Evolutionary conservation across 2,329 filamentous ascomycete species (phyloP), one percentile per base, ranked within the genome.

Genomic region (Aspergillus caelatus): DNA sequence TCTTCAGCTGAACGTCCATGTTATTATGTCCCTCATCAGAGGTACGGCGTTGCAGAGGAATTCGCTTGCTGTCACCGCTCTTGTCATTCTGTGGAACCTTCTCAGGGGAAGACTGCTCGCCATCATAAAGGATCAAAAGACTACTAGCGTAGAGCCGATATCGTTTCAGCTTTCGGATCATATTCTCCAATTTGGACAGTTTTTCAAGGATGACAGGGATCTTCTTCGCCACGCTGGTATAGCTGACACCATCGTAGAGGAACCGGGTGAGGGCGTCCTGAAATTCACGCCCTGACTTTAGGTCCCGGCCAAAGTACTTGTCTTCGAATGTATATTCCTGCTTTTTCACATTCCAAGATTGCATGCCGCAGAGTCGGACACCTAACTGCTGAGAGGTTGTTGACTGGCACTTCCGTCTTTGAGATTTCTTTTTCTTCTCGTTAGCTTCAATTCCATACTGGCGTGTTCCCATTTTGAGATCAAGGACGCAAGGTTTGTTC

Each of bases 401-500:
- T 67, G 87, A 90, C 67, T 92, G 90, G 77, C 95, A 98, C 78
- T 99, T 99, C 70, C 92, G 89, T 62, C 92, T 88, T 77, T 99
- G 95, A 0, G 95, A 98, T 64, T 90, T 89, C 73, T 94, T 92
- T 78, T 99, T 99, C 82, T 96, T 96, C 50, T 93, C 89, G 59
- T 86, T 89, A 2, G 95, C 95, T 70, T 98, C 94, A 14, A 98
- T 88, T 9, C 95, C 95, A 75, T 97, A 98, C 75, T 99, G 95
- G 2, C 95, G 89, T 9, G 95, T 99, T 23, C 95, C 95, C 95
- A 99, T 99, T 77, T 99, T 99, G 66, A 99, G 83, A 75, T 99
- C 95, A 78, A 99, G 91, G 64, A 99, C 96, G 79, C 95, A 98
- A 6, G 95, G 95, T 57, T 91, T 89, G 75, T 93, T 94, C 95